phyloP scores from a whole-genome alignment of 352 stramenopile genomes.

The Blastocystis sp. region DNA sequence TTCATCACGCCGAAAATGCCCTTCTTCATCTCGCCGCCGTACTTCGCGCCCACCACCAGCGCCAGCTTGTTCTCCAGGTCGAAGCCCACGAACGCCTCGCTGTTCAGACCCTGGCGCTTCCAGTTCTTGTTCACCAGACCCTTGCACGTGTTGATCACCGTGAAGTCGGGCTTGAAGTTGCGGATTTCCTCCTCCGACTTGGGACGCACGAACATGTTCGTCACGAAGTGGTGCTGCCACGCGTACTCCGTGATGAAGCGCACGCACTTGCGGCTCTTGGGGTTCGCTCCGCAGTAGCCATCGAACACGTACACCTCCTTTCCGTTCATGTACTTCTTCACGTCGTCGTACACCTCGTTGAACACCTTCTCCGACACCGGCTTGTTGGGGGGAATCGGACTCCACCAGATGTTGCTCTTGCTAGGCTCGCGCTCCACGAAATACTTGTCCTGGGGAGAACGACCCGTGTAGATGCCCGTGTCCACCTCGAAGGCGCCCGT shows the following conservation, averaged over 20 bases:
- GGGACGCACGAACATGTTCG: conserved; percentile 85
- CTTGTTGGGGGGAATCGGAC: conserved; percentile 80
- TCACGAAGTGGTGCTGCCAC: conserved; percentile 93
- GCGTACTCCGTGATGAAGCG: conserved; percentile 90
- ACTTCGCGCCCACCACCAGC: conserved; percentile 87
- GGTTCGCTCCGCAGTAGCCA: conserved; percentile 81
- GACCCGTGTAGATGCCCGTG: conserved; percentile 93
- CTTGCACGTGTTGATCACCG: conserved; percentile 91
- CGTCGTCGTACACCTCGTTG: conserved; percentile 83
- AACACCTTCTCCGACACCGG: conserved; percentile 81
- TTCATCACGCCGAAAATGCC: conserved; percentile 96
- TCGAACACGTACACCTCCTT: conserved; percentile 90
- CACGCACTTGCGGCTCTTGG: conserved; percentile 80
- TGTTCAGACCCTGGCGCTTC: conserved; percentile 82
- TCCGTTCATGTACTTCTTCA: conserved; percentile 77
- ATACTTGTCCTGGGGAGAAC: conserved; percentile 94
- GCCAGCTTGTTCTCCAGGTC: conserved; percentile 86
- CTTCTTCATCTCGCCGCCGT: conserved; percentile 96
- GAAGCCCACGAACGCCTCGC: conserved; percentile 87
- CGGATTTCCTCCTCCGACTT: conserved; percentile 68
- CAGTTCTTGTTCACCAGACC: conserved; percentile 79
- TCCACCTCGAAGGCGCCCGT: conserved; percentile 85
- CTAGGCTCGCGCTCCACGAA: conserved; percentile 81
- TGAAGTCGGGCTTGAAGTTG: conserved; percentile 88
- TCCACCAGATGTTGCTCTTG: conserved; percentile 88